Evolutionary conservation across 352 stramenopile species (phyloP), one percentile per base, ranked within the genome.

Genomic region (Globisporangium barbulae): DNA sequence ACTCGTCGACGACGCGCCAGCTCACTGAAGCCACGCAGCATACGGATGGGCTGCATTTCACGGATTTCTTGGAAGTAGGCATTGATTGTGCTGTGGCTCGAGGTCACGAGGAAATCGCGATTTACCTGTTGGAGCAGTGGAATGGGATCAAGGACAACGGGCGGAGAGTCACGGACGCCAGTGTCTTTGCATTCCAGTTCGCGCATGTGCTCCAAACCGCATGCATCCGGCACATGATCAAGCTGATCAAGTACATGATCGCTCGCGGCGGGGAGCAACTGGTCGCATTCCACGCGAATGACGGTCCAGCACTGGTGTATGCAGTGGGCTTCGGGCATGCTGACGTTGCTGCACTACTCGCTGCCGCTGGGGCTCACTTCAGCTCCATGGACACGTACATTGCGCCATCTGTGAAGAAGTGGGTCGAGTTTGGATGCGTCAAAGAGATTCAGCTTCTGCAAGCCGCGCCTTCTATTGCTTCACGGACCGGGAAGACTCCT

Each of bases 181-280:
- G 64, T 48, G 70, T 75, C 5, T 90, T 90, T 67, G 76, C 79
- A 2, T 89, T 90, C 42, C 83, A 90, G 60, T 92, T 90, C 53
- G 79, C 81, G 6, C 63, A 74, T 48, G 78, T 72, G 13, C 83
- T 90, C 41, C 83, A 90, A 53, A 52, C 85, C 7, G 81, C 81
- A 35, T 90, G 81, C 37, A 89, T 92, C 53, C 81, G 78, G 22
- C 48, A 61, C 42, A 69, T 88, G 53, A 53, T 58, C 0, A 61
- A 59, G 13, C 59, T 92, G 2, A 65, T 89, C 30, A 44, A 68
- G 47, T 75, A 77, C 53, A 85, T 90, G 73, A 76, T 90, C 33
- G 59, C 63, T 7, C 74, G 78, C 45, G 81, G 83, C 6, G 76
- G 79, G 2, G 72, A 90, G 13, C 61, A 81, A 25, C 73, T 92